These are phyloP conservation scores for Kodamaea derodonti DNA, from an alignment of 1,139 yeast species.

Conservation along the genomic window DNA sequence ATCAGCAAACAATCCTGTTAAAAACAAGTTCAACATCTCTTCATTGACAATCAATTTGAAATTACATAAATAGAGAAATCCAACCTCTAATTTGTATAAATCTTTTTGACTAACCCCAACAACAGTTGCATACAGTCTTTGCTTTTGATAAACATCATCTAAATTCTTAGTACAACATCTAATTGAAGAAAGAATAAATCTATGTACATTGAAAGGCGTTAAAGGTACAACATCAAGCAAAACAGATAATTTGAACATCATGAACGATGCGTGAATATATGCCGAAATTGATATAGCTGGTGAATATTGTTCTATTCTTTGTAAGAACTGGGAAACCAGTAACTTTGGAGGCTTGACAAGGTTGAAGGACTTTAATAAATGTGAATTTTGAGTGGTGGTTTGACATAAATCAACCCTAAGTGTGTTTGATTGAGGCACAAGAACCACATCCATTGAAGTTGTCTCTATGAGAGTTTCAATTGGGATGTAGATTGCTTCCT, in stretches of 20 bases:
- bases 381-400: conserved; percentile 19
- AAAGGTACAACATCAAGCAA: conserved; percentile 31
- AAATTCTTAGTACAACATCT: conserved; percentile 42
- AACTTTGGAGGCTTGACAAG: conserved; percentile 35
- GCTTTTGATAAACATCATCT: conserved; percentile 45
- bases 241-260: conserved; percentile 35
- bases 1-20: conserved; percentile 26
- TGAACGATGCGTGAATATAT: conserved; percentile 39
- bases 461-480: conserved; percentile 21
- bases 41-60: conserved; percentile 40
- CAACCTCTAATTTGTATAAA: conserved; percentile 37
- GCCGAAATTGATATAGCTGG: conserved; percentile 39
- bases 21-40: conserved; percentile 28
- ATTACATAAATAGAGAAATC: conserved; percentile 39
- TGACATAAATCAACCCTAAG: conserved; percentile 4
- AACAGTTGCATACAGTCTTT: conserved; percentile 40
- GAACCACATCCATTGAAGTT: conserved; percentile 12
- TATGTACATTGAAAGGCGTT: conserved; percentile 32
- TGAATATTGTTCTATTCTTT: conserved; percentile 40
- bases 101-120: conserved; percentile 42
- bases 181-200: conserved; percentile 40
- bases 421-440: conserved; percentile 1
- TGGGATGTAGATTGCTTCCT: conserved; percentile 17
- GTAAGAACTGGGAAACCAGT: conserved; percentile 33
- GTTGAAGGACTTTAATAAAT: conserved; percentile 32